phyloP scores from a whole-genome alignment of 805 yeast species.

The Candida hispaniensis region DNA sequence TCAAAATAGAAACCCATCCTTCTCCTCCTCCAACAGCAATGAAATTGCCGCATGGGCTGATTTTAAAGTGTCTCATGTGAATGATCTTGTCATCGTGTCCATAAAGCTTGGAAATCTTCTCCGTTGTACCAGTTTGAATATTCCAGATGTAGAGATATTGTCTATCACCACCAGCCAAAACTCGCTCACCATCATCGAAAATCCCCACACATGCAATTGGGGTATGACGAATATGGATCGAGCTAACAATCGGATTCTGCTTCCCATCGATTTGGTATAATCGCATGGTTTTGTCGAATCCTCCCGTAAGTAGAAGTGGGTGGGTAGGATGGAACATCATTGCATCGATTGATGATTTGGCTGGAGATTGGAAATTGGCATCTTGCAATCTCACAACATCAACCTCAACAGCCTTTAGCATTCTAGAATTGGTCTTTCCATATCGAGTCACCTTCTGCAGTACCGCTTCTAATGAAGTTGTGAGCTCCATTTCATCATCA shows the following conservation, averaged over 20 bases:
- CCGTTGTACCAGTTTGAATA: constrained; percentile 58
- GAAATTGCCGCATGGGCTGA: constrained; percentile 61
- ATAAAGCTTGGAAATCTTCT: constrained; percentile 77
- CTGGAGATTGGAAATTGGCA: constrained; percentile 60
- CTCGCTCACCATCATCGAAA: constrained; percentile 40
- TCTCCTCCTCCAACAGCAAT: constrained; percentile 71
- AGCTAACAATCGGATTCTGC: constrained; percentile 65
- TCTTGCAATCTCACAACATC: constrained; percentile 79
- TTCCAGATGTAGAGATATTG: constrained; percentile 85
- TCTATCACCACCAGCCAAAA: constrained; percentile 86
- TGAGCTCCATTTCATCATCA: constrained; percentile 24
- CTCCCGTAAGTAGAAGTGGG: constrained; percentile 81
- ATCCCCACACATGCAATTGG: constrained; percentile 74
- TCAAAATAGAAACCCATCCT: constrained; percentile 83
- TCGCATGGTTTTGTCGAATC: constrained; percentile 81
- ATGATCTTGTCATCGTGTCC: constrained; percentile 82
- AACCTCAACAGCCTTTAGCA: constrained; percentile 58
- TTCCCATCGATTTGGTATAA: constrained; percentile 88
- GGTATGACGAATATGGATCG: constrained; percentile 64
- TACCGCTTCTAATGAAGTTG: constrained; percentile 27
- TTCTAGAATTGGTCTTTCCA: constrained; percentile 32
- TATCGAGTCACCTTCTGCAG: constrained; percentile 26
- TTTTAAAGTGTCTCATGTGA: constrained; percentile 75
- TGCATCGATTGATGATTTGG: constrained; percentile 77
- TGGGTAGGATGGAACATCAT: constrained; percentile 74